A percentile compares a stretch with the other conserved stretches of the same genome.
Evolutionary conservation across 495 filamentous ascomycete genomes (phyloP).

Genomic region (Aspergillus baeticus): DNA sequence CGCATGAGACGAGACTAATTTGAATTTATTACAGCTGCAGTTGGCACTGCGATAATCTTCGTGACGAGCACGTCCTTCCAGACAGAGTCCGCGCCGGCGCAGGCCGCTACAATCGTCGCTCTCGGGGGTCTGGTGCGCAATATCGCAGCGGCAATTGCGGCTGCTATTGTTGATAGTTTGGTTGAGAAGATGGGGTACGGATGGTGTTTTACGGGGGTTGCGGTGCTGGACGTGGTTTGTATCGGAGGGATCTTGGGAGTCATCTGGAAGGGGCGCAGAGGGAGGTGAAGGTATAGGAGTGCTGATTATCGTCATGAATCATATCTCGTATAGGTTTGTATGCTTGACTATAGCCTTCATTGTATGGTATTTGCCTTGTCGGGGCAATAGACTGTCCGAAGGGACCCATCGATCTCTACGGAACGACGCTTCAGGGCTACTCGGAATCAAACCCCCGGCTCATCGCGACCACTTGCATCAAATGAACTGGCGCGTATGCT

Average conservation of each 20-base stretch:
- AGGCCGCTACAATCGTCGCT: slow-evolving; percentile 28
- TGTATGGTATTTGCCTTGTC: no score
- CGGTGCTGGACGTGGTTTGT: slow-evolving; percentile 21
- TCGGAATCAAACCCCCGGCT: no score
- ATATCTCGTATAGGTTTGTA: no score
- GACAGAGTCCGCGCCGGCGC: slow-evolving; percentile 25
- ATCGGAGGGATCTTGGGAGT: slow-evolving; percentile 13
- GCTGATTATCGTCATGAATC: neutral
- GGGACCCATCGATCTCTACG: no score
- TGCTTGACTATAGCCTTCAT: no score
- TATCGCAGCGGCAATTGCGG: slow-evolving; percentile 28
- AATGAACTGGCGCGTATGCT: no score
- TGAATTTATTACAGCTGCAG: no score
- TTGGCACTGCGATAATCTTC: slow-evolving; percentile 14
- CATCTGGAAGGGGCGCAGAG: slow-evolving; percentile 10
- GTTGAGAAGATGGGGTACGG: slow-evolving; percentile 25
- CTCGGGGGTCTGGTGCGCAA: slow-evolving; percentile 29
- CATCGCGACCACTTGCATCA: no score
- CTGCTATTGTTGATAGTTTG: slow-evolving; percentile 25
- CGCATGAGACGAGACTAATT: neutral
- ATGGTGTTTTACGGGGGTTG: slow-evolving; percentile 30
- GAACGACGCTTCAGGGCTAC: no score
- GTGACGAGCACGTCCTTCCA: slow-evolving; percentile 28
- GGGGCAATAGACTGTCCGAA: no score
- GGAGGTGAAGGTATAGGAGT: neutral